A percentile compares a stretch with the other conserved stretches of the same genome.
Conservation (phyloP, 345 rosid genomes). For the Populus simonii region DNA sequence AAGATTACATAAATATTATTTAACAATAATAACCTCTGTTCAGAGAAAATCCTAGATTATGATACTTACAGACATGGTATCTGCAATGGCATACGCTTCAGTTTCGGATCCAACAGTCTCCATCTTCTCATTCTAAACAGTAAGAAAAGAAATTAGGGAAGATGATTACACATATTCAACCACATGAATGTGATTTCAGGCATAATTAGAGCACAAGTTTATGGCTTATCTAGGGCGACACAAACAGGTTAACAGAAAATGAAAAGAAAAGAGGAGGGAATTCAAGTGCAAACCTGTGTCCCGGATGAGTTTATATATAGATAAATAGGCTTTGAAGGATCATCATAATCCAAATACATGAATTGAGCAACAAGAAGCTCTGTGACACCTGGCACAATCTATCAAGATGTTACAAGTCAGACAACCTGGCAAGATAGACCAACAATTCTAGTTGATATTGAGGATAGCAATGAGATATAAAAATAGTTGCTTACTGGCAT, state of each 20-base stretch:
- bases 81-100: constrained; percentile 91
- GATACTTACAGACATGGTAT: constrained; percentile 67
- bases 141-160: not conserved
- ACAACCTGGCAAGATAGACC: not conserved
- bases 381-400: constrained; percentile 88
- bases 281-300: constrained; percentile 55
- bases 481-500: constrained; percentile 66
- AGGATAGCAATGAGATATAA: not conserved
- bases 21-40: not conserved
- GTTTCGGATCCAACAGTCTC: constrained; percentile 90
- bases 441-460: not conserved
- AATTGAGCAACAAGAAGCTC: constrained; percentile 87
- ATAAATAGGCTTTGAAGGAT: constrained; percentile 70
- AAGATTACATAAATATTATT: too few relatives aligned
- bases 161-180: not conserved
- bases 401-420: constrained; percentile 9
- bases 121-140: constrained; percentile 69
- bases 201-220: not conserved
- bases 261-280: not conserved
- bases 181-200: not conserved
- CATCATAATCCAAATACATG: constrained; percentile 73
- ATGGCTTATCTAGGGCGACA: not conserved
- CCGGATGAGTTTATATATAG: constrained; percentile 81
- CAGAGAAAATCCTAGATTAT: constrained; percentile 2
- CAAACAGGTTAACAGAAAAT: not conserved